Conservation (phyloP, 23 red algal species). For the Chondrus crispus region DNA sequence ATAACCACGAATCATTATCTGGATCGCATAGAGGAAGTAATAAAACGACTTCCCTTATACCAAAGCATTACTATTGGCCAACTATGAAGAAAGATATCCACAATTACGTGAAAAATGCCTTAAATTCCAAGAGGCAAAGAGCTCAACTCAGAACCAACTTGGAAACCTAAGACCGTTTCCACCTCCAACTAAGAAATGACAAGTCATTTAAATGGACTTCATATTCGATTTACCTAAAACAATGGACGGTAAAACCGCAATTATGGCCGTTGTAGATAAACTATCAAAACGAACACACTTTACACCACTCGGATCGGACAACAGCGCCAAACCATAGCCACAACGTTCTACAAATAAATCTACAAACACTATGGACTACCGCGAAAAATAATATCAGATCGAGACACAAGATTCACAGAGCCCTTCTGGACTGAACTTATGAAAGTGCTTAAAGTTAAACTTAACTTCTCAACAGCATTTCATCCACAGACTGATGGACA, state of each 20-base stretch:
- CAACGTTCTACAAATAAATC: neutral
- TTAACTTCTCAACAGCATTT: constrained; percentile 6
- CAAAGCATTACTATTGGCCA: constrained; percentile 16
- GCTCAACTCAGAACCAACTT: neutral
- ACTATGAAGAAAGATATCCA: neutral
- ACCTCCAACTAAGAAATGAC: neutral
- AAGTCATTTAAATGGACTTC: constrained; percentile 6
- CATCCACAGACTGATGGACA: constrained; percentile 17
- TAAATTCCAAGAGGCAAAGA: neutral
- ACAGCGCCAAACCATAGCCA: neutral
- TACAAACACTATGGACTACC: neutral
- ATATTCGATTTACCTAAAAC: constrained; percentile 2
- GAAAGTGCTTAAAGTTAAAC: neutral
- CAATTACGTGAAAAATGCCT: neutral
- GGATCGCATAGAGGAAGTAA: neutral
- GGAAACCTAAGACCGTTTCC: neutral
- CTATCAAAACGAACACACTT: neutral
- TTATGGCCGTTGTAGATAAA: neutral
- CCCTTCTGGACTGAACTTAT: constrained; percentile 15
- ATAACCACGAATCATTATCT: neutral
- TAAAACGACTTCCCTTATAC: neutral
- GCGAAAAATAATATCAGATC: neutral
- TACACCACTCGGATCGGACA: neutral
- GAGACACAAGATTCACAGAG: neutral
- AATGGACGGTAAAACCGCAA: neutral